These are phyloP conservation scores for Leccinum variicolor DNA, from an alignment of 768 basidiomycete genomes.

Conservation along the genomic window DNA sequence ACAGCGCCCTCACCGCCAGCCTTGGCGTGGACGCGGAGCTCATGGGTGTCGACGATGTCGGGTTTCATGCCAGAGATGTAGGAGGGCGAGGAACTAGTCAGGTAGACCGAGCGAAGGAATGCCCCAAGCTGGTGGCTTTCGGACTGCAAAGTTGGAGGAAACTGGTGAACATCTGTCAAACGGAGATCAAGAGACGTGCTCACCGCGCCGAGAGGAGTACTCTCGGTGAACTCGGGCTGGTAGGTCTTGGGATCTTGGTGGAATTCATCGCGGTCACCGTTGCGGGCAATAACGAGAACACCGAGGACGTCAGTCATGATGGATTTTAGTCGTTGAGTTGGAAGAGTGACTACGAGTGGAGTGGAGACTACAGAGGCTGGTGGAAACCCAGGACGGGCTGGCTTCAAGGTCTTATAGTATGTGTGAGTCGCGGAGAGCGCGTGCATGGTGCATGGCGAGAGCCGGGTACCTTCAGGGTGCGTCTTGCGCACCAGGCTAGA, in stretches of 20 bases:
- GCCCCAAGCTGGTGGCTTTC: conserved; percentile 66
- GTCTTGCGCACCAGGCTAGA: conserved; percentile 16
- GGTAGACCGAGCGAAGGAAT: conserved; percentile 61
- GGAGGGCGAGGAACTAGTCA: conserved; percentile 61
- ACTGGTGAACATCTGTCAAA: background rate
- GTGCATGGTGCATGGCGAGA: conserved; percentile 28
- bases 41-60: conserved; percentile 69
- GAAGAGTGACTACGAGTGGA: conserved; percentile 15
- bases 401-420: conserved; percentile 23
- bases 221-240: conserved; percentile 57
- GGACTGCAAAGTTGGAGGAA: conserved; percentile 36
- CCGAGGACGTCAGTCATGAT: conserved; percentile 58
- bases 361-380: conserved; percentile 16
- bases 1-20: conserved; percentile 82
- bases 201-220: conserved; percentile 75
- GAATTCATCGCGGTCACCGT: conserved; percentile 69
- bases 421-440: conserved; percentile 20
- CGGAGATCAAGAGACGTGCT: conserved; percentile 14
- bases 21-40: conserved; percentile 77
- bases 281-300: conserved; percentile 74
- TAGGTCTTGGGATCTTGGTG: conserved; percentile 73
- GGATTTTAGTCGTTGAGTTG: conserved; percentile 8
- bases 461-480: conserved; percentile 25
- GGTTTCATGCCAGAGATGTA: conserved; percentile 63
- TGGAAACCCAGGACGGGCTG: conserved; percentile 9